Evolutionary conservation across 108 stramenopile species (phyloP), one percentile per base, ranked within the genome.

Genomic region (Cylindrotheca closterium): DNA sequence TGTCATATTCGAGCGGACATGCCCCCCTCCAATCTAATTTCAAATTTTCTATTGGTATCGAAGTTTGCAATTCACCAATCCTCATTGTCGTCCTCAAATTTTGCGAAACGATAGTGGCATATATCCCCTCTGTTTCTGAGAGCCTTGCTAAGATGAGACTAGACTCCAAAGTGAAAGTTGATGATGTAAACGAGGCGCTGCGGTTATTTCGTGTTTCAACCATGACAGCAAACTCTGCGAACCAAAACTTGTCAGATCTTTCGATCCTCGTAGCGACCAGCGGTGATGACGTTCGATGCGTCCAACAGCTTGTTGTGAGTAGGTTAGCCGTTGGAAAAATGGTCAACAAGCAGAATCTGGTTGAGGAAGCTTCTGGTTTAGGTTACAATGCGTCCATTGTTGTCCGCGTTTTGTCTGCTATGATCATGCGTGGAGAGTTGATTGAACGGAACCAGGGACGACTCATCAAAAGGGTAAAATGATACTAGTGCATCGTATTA

Each of bases 201-300:
- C 95, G 99, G 0, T 70, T 99, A 4, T 99, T 99, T 78, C 88
- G 87, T 56, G 97, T 98, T 21, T 95, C 96, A 27, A 99, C 99
- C 37, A 94, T 98, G 94, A 88, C 94, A 0, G 99, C 99, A 7
- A 95, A 91, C 60, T 65, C 88, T 15, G 68, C 63, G 1, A 88
- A 94, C 74, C 70, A 82, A 33, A 66, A 68, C 30, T 58, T 60
- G 27, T 48, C 49, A 52, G 58, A 29, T 17, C 15, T 48, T 5
- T 63, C 70, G 0, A 4, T 71, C 19, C 26, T 63, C 19, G n/a
- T n/a, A n/a, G n/a, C n/a, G n/a, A 49, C 53, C 29, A 70, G 77
- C n/a, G 66, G 47, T 15, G 82, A 88, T 47, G 90, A 95, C 53
- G 66, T 92, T 50, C 70, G 87, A 58, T 79, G 88, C 10, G 83